Evolutionary conservation across 2,329 filamentous ascomycete genomes (phyloP), one percentile per base, ranked within the genome.

Genomic region (Lizonia empirigonia): DNA sequence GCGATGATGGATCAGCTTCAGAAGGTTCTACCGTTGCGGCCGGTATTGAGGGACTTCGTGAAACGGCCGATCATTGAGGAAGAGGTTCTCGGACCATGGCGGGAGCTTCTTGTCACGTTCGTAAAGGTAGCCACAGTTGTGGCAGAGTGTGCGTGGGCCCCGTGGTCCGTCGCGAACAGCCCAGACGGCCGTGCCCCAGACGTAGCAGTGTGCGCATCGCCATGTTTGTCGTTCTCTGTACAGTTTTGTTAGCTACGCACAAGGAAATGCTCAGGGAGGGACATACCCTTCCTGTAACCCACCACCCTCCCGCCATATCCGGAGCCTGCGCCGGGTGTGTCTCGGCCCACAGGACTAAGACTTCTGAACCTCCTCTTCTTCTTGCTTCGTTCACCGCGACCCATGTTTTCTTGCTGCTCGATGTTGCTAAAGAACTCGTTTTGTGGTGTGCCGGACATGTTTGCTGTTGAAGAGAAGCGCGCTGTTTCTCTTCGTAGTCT

Each of bases 301-400:
- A 49, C 83, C 77, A 33, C 85, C 83, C 30, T 87, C 84, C 87
- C 87, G 8, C 87, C 91, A 75, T 83, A 87, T 9, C 87, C 88
- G 16, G 86, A 81, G 6, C 79, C 80, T 39, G 78, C 78, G 61
- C 95, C 92, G 1, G 91, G 92, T 1, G 92, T 97, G 9, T 89
- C 89, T 50, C 92, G 82, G n/a, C 83, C 89, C 16, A 86, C 76
- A 0, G 94, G 93, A 67, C 91, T 95, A 56, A 96, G 74, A 73
- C 91, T 96, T 61, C 92, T 84, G 78, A 97, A 96, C 20, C 92
- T 83, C 59, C 90, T 84, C 84, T 97, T 97, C 81, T 96, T 96
- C 82, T 96, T 97, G 64, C 89, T 94, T 36, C 93, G 80, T 75
- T 97, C 93, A 19, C 93, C 93, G 46, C 93, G 82, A 18, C 93